Evolutionary conservation across 1,284 basidiomycete genomes (phyloP).

Genomic region (Cryptococcus sp.): DNA sequence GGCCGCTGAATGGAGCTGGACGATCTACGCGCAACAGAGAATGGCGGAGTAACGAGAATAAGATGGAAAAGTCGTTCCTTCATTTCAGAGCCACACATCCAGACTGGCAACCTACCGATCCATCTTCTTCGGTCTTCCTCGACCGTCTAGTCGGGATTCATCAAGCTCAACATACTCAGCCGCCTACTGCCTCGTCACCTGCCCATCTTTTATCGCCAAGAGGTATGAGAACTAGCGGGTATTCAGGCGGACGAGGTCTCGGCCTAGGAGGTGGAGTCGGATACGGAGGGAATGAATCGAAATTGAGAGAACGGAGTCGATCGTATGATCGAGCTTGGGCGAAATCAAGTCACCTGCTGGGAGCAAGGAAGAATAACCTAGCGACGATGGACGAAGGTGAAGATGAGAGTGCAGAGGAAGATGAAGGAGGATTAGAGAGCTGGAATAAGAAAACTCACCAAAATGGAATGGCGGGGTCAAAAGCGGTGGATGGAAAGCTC

Average conservation of each 20-base stretch:
- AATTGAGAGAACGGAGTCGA: conserved; percentile 12
- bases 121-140: conserved; percentile 76
- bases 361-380: conserved; percentile 7
- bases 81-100: conserved; percentile 95
- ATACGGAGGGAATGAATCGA: conserved; percentile 4
- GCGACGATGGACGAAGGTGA: conserved; percentile 15
- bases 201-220: conserved; percentile 13
- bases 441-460: conserved; percentile 8
- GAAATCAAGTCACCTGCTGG: conserved; percentile 16
- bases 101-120: conserved; percentile 86
- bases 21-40: background rate
- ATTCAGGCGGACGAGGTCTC: background rate
- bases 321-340: conserved; percentile 25
- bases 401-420: conserved; percentile 15
- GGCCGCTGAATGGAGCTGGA: background rate
- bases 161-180: conserved; percentile 1
- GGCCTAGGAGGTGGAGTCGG: background rate
- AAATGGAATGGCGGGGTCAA: conserved; percentile 7
- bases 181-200: background rate
- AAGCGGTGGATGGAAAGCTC: background rate
- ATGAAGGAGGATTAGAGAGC: conserved; percentile 13
- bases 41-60: conserved; percentile 68
- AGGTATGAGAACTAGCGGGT: background rate
- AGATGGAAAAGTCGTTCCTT: conserved; percentile 97
- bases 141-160: conserved; percentile 68